phyloP scores from a whole-genome alignment of 371 early-diverging fungal species.

The Mucor indicus region DNA sequence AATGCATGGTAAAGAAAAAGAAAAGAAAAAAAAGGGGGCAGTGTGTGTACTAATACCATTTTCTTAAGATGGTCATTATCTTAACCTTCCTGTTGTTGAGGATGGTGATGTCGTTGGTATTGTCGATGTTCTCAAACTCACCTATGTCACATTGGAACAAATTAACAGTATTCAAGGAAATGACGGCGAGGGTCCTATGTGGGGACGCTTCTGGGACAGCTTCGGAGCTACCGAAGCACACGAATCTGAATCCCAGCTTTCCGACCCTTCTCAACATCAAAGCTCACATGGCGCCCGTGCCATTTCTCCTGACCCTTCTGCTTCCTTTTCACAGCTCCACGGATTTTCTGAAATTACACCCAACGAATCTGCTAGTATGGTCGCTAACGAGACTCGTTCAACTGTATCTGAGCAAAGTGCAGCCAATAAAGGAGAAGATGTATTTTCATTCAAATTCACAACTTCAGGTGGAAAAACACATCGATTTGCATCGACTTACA shows the following conservation, averaged over 20 bases:
- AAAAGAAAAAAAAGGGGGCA: neutral
- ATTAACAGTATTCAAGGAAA: conserved; percentile 45
- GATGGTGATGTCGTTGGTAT: conserved; percentile 71
- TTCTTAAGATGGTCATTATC: conserved; percentile 66
- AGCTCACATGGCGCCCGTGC: no score
- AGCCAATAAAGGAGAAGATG: conserved; percentile 14
- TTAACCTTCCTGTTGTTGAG: conserved; percentile 87
- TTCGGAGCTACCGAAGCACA: conserved; percentile 35
- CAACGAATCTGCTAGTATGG: conserved; percentile 52
- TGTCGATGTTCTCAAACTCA: conserved; percentile 88
- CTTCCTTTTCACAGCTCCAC: conserved; percentile 30
- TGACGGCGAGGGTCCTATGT: conserved; percentile 44
- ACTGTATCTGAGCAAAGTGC: no score
- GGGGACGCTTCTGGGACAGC: conserved; percentile 51
- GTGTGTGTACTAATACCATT: no score
- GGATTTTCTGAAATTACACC: conserved; percentile 46
- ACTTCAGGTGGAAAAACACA: conserved; percentile 30
- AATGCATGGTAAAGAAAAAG: conserved; percentile 65
- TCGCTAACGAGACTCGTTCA: conserved; percentile 35
- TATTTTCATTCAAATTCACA: conserved; percentile 45
- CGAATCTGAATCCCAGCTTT: conserved; percentile 36
- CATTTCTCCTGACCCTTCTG: conserved; percentile 43
- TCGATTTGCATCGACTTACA: conserved; percentile 26
- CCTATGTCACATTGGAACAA: conserved; percentile 70
- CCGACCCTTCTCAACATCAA: conserved; percentile 38